A percentile compares a stretch with the other conserved stretches of the same genome.
Conservation (phyloP, 768 basidiomycete genomes). For the Fomitopsis pulvina region DNA sequence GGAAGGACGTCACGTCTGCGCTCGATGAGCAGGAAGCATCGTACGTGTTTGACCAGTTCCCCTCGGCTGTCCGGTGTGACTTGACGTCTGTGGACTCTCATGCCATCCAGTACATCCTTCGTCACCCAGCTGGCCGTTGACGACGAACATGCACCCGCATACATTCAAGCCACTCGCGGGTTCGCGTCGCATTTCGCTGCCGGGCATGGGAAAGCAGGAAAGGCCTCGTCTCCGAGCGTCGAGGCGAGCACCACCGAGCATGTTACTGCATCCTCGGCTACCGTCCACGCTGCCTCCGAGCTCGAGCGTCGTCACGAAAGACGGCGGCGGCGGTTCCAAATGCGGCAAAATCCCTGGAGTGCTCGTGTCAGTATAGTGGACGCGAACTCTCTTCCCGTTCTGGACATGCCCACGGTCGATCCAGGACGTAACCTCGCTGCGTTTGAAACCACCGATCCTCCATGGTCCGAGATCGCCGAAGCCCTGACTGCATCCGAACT, state of each 20-base stretch:
- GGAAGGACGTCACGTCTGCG: not conserved
- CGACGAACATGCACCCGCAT: not conserved
- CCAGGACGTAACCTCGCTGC: not conserved
- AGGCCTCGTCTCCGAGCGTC: not conserved
- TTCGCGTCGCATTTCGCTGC: not conserved
- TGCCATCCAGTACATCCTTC: not conserved
- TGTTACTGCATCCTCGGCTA: not conserved
- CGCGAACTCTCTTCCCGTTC: slow-evolving; percentile 2
- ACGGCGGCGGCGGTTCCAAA: not conserved
- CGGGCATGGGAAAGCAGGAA: not conserved
- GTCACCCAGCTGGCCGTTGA: not conserved
- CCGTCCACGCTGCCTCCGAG: not conserved
- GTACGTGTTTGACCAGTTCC: not conserved
- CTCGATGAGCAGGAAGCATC: not conserved
- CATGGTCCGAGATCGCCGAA: slow-evolving; percentile 17
- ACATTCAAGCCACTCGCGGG: not conserved
- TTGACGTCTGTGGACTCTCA: not conserved
- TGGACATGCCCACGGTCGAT: not conserved
- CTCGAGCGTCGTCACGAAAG: not conserved
- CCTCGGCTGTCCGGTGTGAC: too few species aligned
- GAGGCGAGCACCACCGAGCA: not conserved
- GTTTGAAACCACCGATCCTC: slow-evolving; percentile 17
- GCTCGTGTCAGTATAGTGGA: slow-evolving; percentile 1
- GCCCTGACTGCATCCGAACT: slow-evolving; percentile 5
- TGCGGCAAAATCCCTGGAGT: not conserved